phyloP scores from a whole-genome alignment of 176 grass and related monocot species.

The Panicum miliaceum region DNA sequence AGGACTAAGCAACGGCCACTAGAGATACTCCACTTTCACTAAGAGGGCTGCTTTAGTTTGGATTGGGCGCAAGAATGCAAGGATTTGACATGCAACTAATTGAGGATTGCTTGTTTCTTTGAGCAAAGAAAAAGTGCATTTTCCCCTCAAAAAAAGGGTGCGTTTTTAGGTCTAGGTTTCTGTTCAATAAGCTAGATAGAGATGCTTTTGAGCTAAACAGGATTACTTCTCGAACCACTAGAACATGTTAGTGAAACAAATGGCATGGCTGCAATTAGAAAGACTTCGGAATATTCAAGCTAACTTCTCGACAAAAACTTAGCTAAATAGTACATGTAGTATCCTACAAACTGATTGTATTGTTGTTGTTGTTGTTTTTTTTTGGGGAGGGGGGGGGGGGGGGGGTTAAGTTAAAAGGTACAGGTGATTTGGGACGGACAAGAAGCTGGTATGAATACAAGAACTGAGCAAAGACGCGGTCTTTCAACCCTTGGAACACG shows the following conservation, averaged over 20 bases:
- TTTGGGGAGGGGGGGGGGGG: too few species aligned
- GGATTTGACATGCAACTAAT: slow-evolving; percentile 3
- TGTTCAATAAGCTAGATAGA: background rate
- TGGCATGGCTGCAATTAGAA: background rate
- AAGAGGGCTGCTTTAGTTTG: slow-evolving; percentile 32
- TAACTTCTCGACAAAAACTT: background rate
- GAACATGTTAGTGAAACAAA: background rate
- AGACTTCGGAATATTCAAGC: background rate
- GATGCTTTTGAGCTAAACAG: background rate
- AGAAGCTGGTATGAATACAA: background rate
- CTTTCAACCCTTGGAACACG: background rate
- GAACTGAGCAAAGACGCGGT: background rate
- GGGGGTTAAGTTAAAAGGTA: background rate
- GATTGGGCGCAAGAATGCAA: slow-evolving; percentile 12
- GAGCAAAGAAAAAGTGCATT: background rate
- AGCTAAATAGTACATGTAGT: background rate
- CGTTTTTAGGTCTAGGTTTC: background rate
- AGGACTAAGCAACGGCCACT: slow-evolving; percentile 25
- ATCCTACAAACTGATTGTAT: background rate
- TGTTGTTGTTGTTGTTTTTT: too few species aligned
- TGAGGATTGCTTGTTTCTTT: background rate
- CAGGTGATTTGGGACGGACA: background rate
- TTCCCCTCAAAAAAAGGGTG: background rate
- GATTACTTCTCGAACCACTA: background rate
- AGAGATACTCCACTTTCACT: slow-evolving; percentile 42